phyloP scores from a whole-genome alignment of 805 yeast genomes.

The Monosporozyma solicola region DNA sequence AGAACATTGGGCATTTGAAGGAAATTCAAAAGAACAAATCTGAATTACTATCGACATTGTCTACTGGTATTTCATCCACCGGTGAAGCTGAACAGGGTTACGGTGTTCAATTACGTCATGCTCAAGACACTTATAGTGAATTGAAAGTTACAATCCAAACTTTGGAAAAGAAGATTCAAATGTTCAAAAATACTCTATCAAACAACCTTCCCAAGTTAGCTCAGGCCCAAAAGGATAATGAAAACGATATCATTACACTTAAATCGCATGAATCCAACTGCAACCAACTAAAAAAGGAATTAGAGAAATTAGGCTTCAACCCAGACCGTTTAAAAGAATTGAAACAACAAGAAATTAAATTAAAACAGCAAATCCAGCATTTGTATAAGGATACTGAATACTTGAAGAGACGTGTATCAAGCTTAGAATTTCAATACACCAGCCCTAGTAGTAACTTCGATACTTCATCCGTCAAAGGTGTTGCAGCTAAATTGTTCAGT shows the following conservation, averaged over 20 bases:
- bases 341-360: conserved; percentile 35
- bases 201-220: conserved; percentile 39
- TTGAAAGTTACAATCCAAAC: conserved; percentile 50
- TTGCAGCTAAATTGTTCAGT: conserved; percentile 76
- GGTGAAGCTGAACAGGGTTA: conserved; percentile 74
- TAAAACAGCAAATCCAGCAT: conserved; percentile 38
- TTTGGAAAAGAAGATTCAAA: conserved; percentile 47
- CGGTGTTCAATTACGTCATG: conserved; percentile 56
- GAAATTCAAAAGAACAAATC: conserved; percentile 50
- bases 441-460: conserved; percentile 56
- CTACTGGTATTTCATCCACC: conserved; percentile 82
- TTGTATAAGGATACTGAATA: conserved; percentile 42
- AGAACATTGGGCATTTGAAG: conserved; percentile 37
- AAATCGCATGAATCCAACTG: conserved; percentile 31
- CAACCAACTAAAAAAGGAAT: conserved; percentile 32
- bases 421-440: conserved; percentile 66
- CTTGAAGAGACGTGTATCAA: conserved; percentile 55
- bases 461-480: conserved; percentile 63
- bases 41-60: conserved; percentile 69
- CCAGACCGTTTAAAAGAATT: conserved; percentile 37
- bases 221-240: conserved; percentile 43
- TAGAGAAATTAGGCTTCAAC: conserved; percentile 51
- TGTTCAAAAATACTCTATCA: conserved; percentile 44
- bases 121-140: conserved; percentile 46
- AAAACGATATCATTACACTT: conserved; percentile 35